Evolutionary conservation across 306 rosid species (phyloP).

Genomic region (Quercus bicolor): DNA sequence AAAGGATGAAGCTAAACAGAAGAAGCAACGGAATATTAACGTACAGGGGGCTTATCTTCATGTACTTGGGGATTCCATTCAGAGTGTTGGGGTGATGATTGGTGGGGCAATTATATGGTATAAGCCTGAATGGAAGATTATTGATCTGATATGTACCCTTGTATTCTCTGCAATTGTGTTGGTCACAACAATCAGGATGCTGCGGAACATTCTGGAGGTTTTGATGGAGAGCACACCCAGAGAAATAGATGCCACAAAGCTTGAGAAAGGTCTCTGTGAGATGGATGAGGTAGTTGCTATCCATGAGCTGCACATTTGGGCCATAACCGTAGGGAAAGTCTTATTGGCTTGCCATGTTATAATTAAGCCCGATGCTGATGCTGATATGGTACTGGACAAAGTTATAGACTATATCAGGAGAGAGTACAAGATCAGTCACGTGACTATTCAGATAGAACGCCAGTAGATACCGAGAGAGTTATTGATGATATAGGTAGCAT

Average conservation of each 20-base stretch:
- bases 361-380: constrained; percentile 43
- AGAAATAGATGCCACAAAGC: constrained; percentile 53
- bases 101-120: constrained; percentile 60
- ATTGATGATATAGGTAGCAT: background rate
- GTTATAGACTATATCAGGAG: constrained; percentile 38
- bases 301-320: constrained; percentile 48
- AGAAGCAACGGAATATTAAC: constrained; percentile 38
- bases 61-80: constrained; percentile 56
- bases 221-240: constrained; percentile 59
- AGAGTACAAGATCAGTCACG: constrained; percentile 46
- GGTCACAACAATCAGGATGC: constrained; percentile 50
- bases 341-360: constrained; percentile 48
- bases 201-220: constrained; percentile 54
- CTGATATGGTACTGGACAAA: constrained; percentile 42
- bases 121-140: constrained; percentile 47
- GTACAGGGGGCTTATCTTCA: constrained; percentile 63
- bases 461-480: constrained; percentile 21
- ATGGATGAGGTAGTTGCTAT: constrained; percentile 50
- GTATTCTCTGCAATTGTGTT: constrained; percentile 38
- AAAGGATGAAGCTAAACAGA: background rate
- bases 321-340: constrained; percentile 50
- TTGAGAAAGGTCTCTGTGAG: constrained; percentile 56
- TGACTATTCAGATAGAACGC: constrained; percentile 55
- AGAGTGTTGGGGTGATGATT: constrained; percentile 63
- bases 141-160: constrained; percentile 46